Evolutionary conservation across 129 eudicot genomes (phyloP).

Genomic region (Pulicaria dysenterica): DNA sequence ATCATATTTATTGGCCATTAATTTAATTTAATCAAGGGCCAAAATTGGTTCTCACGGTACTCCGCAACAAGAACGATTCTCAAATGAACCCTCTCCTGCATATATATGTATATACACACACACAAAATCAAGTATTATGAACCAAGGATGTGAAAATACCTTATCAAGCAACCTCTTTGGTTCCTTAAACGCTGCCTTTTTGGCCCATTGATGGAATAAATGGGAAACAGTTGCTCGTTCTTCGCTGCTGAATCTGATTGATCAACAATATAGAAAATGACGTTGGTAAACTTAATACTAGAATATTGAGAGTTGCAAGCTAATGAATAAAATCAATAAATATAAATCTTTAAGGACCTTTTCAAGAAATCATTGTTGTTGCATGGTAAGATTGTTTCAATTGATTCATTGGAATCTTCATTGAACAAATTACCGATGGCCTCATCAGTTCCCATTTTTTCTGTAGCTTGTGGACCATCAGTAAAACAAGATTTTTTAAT

Average conservation of each 20-base stretch:
- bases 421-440: slow-evolving; percentile 18
- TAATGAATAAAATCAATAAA: neutral
- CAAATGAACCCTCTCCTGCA: neutral
- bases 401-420: slow-evolving; percentile 48
- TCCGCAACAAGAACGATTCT: too few species aligned
- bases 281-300: neutral
- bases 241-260: slow-evolving; percentile 71
- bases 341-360: slow-evolving; percentile 49
- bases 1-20: too few species aligned
- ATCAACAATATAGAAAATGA: slow-evolving; percentile 15
- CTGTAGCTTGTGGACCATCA: slow-evolving; percentile 35
- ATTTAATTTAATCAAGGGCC: too few species aligned
- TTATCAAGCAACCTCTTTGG: slow-evolving; percentile 91
- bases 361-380: slow-evolving; percentile 59
- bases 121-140: neutral
- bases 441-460: slow-evolving; percentile 32
- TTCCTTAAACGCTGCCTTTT: slow-evolving; percentile 87
- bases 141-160: slow-evolving; percentile 41
- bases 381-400: slow-evolving; percentile 51
- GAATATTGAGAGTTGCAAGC: neutral
- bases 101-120: neutral
- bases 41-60: too few species aligned
- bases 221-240: slow-evolving; percentile 85
- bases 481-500: slow-evolving; percentile 28
- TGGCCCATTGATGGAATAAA: slow-evolving; percentile 93